phyloP scores from a whole-genome alignment of 108 stramenopile genomes.

The Nannochloropsis salina region DNA sequence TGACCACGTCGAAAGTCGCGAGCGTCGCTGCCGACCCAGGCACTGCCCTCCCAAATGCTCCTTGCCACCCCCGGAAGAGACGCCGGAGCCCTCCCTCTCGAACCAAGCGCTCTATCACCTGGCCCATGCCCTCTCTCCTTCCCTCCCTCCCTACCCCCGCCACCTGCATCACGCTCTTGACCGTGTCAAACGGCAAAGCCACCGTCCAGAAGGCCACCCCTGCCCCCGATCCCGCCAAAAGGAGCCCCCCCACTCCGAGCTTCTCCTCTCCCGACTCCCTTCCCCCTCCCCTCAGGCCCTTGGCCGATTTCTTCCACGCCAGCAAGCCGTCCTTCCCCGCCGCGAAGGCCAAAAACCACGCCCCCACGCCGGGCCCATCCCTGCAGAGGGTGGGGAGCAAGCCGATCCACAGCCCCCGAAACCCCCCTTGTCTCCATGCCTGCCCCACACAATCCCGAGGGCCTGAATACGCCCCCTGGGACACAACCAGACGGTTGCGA shows the following conservation, averaged over 20 bases:
- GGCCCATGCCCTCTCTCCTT: neutral
- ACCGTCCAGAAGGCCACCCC: conserved; percentile 40
- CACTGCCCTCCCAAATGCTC: neutral
- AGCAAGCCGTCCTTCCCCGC: neutral
- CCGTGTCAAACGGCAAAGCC: conserved; percentile 33
- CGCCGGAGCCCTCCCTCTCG: neutral
- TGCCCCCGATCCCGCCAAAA: conserved; percentile 25
- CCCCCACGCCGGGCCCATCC: conserved; percentile 29
- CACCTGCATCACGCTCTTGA: conserved; percentile 25
- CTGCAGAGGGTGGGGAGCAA: conserved; percentile 16
- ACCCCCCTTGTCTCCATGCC: neutral
- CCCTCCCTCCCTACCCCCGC: neutral
- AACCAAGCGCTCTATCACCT: neutral
- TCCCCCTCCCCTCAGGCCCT: neutral
- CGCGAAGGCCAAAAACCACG: neutral
- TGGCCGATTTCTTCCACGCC: neutral
- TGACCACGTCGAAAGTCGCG: neutral
- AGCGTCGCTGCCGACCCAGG: neutral
- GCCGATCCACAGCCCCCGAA: conserved; percentile 24
- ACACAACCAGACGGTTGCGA: conserved; percentile 18
- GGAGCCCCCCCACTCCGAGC: neutral
- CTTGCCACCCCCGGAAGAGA: neutral
- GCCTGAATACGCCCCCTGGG: neutral
- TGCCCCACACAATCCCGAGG: neutral
- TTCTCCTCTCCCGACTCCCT: neutral